Evolutionary conservation across 1,139 yeast species (phyloP).

Genomic region (Meyerozyma athensensis): DNA sequence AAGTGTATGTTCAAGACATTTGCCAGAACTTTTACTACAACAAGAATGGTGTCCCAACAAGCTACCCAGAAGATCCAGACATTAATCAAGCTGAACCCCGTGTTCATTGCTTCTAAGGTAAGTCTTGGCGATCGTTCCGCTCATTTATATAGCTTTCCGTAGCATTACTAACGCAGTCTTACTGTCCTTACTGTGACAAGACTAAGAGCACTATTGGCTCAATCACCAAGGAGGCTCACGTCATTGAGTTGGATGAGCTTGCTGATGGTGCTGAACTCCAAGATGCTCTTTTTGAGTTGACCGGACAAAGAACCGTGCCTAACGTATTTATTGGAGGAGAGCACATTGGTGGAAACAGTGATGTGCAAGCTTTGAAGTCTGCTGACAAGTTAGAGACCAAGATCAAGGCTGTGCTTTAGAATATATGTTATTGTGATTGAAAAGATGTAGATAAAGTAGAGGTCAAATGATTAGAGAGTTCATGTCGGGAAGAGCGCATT

Average conservation of each 20-base stretch:
- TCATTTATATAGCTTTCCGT: neutral
- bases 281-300: constrained; percentile 65
- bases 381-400: constrained; percentile 29
- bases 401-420: constrained; percentile 37
- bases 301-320: constrained; percentile 93
- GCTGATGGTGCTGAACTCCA: constrained; percentile 56
- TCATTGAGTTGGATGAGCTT: constrained; percentile 58
- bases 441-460: too few relatives aligned
- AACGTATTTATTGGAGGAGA: constrained; percentile 84
- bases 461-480: too few relatives aligned
- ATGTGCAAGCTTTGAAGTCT: constrained; percentile 58
- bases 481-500: too few relatives aligned
- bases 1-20: neutral
- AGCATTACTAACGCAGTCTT: constrained; percentile 24
- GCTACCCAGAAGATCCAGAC: constrained; percentile 54
- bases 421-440: neutral
- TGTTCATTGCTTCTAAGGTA: constrained; percentile 83
- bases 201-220: constrained; percentile 55
- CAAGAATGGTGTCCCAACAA: constrained; percentile 37
- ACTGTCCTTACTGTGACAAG: constrained; percentile 70
- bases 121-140: constrained; percentile 4
- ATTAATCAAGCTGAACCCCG: constrained; percentile 60
- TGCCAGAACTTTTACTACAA: neutral
- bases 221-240: constrained; percentile 50
- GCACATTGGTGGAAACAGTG: constrained; percentile 94